Base-by-base conservation (phyloP, 768 basidiomycete genomes). In the Boletus rex-veris region DNA sequence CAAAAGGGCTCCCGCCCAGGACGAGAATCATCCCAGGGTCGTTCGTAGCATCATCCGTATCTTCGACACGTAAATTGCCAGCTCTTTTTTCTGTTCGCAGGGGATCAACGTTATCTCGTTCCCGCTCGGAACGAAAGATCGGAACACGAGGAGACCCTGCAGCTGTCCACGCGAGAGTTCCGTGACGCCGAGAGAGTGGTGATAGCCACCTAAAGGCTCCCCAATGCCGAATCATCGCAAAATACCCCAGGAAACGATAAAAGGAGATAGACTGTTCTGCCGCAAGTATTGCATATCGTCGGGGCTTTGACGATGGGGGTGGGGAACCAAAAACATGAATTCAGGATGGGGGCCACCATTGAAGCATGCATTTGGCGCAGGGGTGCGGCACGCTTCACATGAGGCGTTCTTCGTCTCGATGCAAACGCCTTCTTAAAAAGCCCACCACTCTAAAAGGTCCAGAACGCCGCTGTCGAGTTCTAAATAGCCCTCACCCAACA, bases 321-420 rank as follows among this genome's bases (percentile, higher is more conserved):
- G 61, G 63, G 57, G 57, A 46, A 57, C 50, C 49, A 15, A 7
- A 21, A 36, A 38, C 40, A 57, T 26, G 52, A 45, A 30, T 21
- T 39, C 41, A 36, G 39, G 45, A 57, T 48, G 48, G 42, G 50
- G 44, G 12, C 47, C 52, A 64, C 49, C 48, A 43, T 53, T 48
- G 14, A 59, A 37, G 53, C 64, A 56, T 50, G 60, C 53, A 60
- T 52, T 31, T 58, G 45, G 52, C 48, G 63, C 56, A 47, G 62
- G 62, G 39, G 54, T 68, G 67, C 64, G 58, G 67, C 67, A 69
- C 54, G 53, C 53, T 59, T 68, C 42, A 59, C 67, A 68, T 63
- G 67, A 68, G 67, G 67, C 67, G 45, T 55, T 48, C 54, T 53
- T 59, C 51, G 54, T 50, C 58, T 54, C 52, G 54, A 57, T 50